A percentile compares a stretch with the other conserved stretches of the same genome.
phyloP scores from a whole-genome alignment of 202 grass and related monocot species.

The Thinopyrum obtusiflorum region DNA sequence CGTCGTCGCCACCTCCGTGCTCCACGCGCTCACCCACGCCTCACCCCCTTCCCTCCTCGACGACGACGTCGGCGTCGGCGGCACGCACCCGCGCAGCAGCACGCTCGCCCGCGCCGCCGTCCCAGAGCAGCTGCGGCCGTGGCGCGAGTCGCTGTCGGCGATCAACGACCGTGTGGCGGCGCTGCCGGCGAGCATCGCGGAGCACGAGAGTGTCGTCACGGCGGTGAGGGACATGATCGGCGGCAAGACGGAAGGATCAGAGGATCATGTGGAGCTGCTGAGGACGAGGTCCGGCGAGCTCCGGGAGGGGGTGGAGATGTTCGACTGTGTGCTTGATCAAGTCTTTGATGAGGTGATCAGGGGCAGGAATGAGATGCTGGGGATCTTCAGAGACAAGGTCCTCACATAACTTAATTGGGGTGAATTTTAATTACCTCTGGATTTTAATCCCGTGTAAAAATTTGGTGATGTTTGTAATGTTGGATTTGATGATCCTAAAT shows the following conservation, averaged over 20 bases:
- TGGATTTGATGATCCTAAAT: background rate
- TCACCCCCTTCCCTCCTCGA: constrained; percentile 31
- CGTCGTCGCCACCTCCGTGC: constrained; percentile 56
- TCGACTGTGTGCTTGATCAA: constrained; percentile 64
- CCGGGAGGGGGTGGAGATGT: constrained; percentile 61
- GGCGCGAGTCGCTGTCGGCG: constrained; percentile 49
- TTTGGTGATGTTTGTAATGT: background rate
- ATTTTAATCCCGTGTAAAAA: constrained; percentile 1
- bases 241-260: constrained; percentile 13
- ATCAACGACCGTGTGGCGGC: constrained; percentile 48
- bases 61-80: background rate
- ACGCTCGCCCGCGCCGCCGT: background rate
- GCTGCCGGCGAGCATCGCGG: constrained; percentile 21
- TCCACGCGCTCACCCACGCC: constrained; percentile 47
- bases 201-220: constrained; percentile 63
- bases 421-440: constrained; percentile 36
- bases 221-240: constrained; percentile 45
- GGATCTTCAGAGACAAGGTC: constrained; percentile 67
- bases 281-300: constrained; percentile 61
- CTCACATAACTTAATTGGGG: constrained; percentile 15
- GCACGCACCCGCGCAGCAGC: background rate
- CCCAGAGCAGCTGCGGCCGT: constrained; percentile 66
- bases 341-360: constrained; percentile 87
- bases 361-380: constrained; percentile 94
- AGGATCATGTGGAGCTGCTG: constrained; percentile 48